These are phyloP conservation scores for Backusella circina DNA, from an alignment of 192 early-diverging fungal species.

Conservation along the genomic window DNA sequence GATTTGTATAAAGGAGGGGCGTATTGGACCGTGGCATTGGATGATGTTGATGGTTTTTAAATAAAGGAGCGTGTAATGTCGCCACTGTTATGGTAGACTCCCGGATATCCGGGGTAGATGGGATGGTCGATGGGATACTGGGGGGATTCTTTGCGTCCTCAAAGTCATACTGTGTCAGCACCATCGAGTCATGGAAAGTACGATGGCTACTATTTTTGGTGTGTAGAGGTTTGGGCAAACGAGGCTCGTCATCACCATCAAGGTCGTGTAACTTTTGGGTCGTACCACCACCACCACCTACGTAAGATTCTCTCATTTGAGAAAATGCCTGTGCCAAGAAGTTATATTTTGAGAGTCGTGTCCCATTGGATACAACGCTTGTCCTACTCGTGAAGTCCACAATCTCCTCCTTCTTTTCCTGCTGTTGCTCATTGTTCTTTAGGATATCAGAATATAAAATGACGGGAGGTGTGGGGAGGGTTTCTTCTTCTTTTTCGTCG, in stretches of 20 bases:
- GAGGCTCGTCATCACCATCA: neutral
- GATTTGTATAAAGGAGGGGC: neutral
- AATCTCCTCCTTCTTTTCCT: neutral
- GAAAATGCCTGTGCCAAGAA: slow-evolving; percentile 37
- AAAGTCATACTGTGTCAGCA: neutral
- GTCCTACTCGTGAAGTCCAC: neutral
- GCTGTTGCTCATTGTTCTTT: neutral
- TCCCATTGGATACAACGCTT: slow-evolving; percentile 1
- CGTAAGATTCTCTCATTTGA: slow-evolving; percentile 32
- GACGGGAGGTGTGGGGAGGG: neutral
- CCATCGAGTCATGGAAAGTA: neutral
- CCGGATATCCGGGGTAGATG: neutral
- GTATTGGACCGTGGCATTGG: neutral
- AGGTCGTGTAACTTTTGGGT: neutral
- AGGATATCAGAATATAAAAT: neutral
- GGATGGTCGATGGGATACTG: neutral
- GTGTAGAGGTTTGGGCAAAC: neutral
- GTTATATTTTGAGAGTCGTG: slow-evolving; percentile 38
- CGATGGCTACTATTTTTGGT: neutral
- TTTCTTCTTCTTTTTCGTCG: neutral
- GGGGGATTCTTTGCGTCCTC: neutral
- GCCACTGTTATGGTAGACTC: neutral
- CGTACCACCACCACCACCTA: neutral
- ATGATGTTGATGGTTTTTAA: neutral
- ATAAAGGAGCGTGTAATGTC: neutral